These are phyloP conservation scores for Cryptococcus sp. DNA, from an alignment of 1,284 basidiomycete genomes.

Conservation along the genomic window DNA sequence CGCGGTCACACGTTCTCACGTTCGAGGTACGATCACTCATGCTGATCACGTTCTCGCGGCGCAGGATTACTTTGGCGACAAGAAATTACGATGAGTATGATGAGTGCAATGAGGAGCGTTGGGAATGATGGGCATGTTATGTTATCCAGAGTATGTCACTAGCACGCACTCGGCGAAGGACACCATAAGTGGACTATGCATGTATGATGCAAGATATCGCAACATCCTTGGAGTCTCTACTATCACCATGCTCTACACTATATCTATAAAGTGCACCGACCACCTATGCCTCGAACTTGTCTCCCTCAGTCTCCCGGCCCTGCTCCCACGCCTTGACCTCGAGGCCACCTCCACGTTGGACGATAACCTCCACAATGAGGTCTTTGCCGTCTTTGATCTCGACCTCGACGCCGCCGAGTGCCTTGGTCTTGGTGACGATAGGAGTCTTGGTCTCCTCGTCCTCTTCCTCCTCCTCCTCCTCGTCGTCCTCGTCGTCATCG, in stretches of 20 bases:
- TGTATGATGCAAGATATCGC: neutral
- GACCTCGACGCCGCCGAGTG: constrained; percentile 59
- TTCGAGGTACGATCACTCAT: neutral
- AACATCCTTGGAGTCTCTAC: neutral
- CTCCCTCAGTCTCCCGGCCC: constrained; percentile 35
- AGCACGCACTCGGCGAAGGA: no score
- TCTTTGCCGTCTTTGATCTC: constrained; percentile 59
- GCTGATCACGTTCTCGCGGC: neutral
- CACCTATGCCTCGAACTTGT: constrained; percentile 31
- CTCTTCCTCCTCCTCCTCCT: constrained; percentile 66
- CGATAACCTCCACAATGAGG: constrained; percentile 66
- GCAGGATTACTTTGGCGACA: constrained; percentile 84
- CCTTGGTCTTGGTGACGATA: constrained; percentile 63
- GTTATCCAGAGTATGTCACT: no score
- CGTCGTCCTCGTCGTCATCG: constrained; percentile 56
- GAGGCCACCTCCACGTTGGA: constrained; percentile 51
- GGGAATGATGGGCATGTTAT: no score
- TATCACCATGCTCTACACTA: neutral
- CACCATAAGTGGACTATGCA: constrained; percentile 10
- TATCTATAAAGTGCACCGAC: neutral
- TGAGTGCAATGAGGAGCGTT: no score
- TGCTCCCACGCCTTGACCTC: constrained; percentile 58
- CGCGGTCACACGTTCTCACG: neutral
- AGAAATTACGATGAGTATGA: constrained; percentile 67
- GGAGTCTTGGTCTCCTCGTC: constrained; percentile 68